Evolutionary conservation across 805 yeast species (phyloP).

Genomic region (Limtongia smithiae): DNA sequence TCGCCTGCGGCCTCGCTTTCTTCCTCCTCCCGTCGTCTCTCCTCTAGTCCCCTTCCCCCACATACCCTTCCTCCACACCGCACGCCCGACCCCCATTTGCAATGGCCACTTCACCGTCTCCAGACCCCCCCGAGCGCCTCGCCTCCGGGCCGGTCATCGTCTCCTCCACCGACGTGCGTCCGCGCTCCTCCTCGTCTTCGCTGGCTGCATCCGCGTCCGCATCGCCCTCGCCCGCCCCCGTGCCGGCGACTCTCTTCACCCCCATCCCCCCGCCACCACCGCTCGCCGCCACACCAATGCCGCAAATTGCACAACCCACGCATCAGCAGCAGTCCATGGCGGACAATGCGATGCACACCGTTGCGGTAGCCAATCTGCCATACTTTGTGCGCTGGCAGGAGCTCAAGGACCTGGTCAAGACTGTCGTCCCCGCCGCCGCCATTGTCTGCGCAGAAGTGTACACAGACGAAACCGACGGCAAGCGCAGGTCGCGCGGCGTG

Average conservation of each 20-base stretch:
- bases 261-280: background rate
- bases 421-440: slow-evolving; percentile 14
- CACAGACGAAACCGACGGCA: slow-evolving; percentile 11
- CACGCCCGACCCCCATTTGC: too few species aligned
- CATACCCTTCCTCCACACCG: too few species aligned
- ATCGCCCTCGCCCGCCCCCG: background rate
- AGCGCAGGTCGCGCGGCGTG: slow-evolving; percentile 21
- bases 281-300: slow-evolving; percentile 15
- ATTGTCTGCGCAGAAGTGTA: slow-evolving; percentile 25
- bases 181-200: background rate
- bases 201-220: background rate
- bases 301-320: background rate
- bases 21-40: too few species aligned
- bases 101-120: too few species aligned
- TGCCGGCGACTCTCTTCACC: background rate
- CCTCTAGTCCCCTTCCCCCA: too few species aligned
- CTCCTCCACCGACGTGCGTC: background rate
- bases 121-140: background rate
- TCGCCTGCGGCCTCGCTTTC: too few species aligned
- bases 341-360: background rate
- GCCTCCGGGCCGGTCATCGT: background rate
- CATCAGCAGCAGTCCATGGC: too few species aligned
- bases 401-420: slow-evolving; percentile 29
- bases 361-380: slow-evolving; percentile 14
- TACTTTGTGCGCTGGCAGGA: slow-evolving; percentile 30